Base-by-base conservation (phyloP, 768 basidiomycete species). In the Hypholoma fasciculare region DNA sequence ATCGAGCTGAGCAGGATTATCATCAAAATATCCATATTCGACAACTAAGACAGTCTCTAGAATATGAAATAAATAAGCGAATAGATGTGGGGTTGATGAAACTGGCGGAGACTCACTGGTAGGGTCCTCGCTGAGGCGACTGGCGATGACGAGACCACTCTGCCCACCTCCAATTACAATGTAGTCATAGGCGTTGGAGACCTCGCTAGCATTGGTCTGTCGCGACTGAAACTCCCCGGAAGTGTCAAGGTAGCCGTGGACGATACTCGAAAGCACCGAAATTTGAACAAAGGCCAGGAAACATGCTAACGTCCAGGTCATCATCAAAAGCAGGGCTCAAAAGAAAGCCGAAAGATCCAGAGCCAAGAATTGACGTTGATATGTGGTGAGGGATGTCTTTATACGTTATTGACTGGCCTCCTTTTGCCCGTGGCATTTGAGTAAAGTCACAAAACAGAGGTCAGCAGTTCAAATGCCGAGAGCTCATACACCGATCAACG, bases 121-220 rank as follows among this genome's bases (percentile, higher is more conserved):
- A 0, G 49, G 27, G 19, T 58, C 58, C 27, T 62, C 58, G 37
- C 57, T 59, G 19, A 62, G 57, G 11, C 61, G 49, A 26, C 52
- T 59, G 1, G 61, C 61, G n/a, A 62, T 56, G 34, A 56, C 61
- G n/a, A 58, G 42, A 13, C 61, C 61, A 44, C 57, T 59, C 23
- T 55, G 58, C 8, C 61, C 61, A 14, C 61, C 61, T 6, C 61
- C 61, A 17, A 56, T 57, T 2, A 42, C 40, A 16, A 42, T 42
- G 40, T 42, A 42, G 7, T 42, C 40, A 14, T 42, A 42, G 11
- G 40, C 40, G 7, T 9, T 14, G 17, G 40, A 1, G 17, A 42
- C 4, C 40, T 42, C 2, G 11, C 40, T 7, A 3, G 13, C 40
- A 9, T 16, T 42, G 17, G 13, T 42, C 40, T 42, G 40, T 16